Evolutionary conservation across 257 asterid species (phyloP).

Genomic region (Nicotiana undulata): DNA sequence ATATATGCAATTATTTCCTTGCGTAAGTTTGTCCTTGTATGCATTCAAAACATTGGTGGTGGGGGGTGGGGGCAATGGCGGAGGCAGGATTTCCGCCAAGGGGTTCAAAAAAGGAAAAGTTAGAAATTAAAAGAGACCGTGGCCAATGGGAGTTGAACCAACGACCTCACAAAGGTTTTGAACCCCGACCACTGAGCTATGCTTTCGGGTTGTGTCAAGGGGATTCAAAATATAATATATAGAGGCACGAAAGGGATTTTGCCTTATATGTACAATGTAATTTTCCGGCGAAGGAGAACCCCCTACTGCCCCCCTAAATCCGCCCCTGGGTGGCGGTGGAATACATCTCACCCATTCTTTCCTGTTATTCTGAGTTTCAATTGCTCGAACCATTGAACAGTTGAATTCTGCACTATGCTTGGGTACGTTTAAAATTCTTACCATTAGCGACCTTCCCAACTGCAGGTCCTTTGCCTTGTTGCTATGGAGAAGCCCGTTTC

Average conservation of each 20-base stretch:
- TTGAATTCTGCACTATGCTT: background rate
- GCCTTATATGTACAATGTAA: too few relatives aligned
- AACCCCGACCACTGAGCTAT: too few relatives aligned
- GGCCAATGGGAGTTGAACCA: too few relatives aligned
- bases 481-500: constrained; percentile 96
- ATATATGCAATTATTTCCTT: background rate
- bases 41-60: background rate
- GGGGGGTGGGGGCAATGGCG: background rate
- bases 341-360: background rate
- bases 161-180: too few relatives aligned
- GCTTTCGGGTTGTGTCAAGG: too few relatives aligned
- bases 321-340: background rate
- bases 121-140: too few relatives aligned
- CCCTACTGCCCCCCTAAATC: too few relatives aligned
- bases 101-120: too few relatives aligned
- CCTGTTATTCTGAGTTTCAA: background rate
- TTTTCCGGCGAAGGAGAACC: too few relatives aligned
- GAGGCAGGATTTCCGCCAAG: too few relatives aligned
- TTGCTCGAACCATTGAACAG: background rate
- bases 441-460: background rate
- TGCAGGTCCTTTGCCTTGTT: constrained; percentile 86
- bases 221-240: too few relatives aligned
- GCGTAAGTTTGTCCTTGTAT: background rate
- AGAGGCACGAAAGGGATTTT: too few relatives aligned
- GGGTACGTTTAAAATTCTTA: background rate